A percentile compares a stretch with the other conserved stretches of the same genome.
These are phyloP conservation scores for Dioszegia crocea DNA, from an alignment of 768 basidiomycete genomes.

Conservation along the genomic window DNA sequence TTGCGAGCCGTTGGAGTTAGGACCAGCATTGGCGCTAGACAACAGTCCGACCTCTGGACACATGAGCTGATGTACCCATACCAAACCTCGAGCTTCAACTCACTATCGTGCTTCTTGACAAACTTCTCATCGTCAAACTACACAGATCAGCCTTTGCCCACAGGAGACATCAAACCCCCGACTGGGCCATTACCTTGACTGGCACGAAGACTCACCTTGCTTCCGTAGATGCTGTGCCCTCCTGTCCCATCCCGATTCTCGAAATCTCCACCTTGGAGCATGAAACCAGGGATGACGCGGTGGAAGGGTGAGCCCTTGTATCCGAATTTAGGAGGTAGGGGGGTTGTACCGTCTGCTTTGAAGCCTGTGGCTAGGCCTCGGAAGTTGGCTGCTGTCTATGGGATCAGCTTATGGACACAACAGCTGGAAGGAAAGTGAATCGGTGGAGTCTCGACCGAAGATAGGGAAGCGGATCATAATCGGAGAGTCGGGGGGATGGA, in stretches of 20 bases:
- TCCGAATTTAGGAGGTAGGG: conserved; percentile 56
- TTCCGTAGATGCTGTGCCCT: conserved; percentile 49
- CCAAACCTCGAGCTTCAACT: conserved; percentile 8
- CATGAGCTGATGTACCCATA: background rate
- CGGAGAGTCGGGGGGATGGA: too few relatives aligned
- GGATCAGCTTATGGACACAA: background rate
- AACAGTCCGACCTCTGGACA: conserved; percentile 47
- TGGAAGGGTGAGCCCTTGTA: conserved; percentile 71
- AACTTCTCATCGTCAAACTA: conserved; percentile 50
- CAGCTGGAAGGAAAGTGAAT: background rate
- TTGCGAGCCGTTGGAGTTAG: conserved; percentile 55
- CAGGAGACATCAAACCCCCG: too few relatives aligned
- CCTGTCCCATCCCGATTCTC: conserved; percentile 54
- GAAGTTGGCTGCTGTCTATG: conserved; percentile 59
- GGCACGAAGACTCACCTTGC: conserved; percentile 41
- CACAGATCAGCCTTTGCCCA: background rate
- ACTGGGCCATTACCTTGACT: too few relatives aligned
- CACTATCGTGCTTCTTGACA: conserved; percentile 39
- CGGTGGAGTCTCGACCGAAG: too few relatives aligned
- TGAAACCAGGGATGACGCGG: conserved; percentile 55
- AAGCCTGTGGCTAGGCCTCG: conserved; percentile 68
- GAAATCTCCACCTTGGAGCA: conserved; percentile 63
- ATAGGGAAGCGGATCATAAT: too few relatives aligned
- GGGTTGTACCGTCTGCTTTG: conserved; percentile 28
- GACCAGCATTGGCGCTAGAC: conserved; percentile 65